These are phyloP conservation scores for Trametes punicea DNA, from an alignment of 768 basidiomycete species.

Conservation along the genomic window DNA sequence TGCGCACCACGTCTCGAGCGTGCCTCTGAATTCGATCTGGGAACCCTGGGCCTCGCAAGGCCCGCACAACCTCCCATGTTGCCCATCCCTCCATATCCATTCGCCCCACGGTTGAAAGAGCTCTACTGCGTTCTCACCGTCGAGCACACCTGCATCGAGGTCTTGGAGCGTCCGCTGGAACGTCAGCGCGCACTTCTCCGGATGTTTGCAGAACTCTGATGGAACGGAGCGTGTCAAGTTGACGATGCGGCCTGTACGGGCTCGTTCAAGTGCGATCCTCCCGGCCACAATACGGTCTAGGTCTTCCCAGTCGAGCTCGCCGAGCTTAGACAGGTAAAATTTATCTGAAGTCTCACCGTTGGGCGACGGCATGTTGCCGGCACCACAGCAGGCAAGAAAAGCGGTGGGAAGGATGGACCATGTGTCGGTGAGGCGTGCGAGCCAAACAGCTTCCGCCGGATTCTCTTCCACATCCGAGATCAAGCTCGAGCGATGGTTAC, in stretches of 20 bases:
- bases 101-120: not conserved
- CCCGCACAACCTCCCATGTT: not conserved
- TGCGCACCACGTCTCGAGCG: not conserved
- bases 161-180: not conserved
- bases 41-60: not conserved
- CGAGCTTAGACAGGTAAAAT: not conserved
- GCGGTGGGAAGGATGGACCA: conserved; percentile 6
- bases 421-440: conserved; percentile 10
- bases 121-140: not conserved
- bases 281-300: not conserved
- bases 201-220: not conserved
- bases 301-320: not conserved
- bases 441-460: not conserved
- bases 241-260: not conserved
- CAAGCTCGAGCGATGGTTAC: not conserved
- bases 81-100: not conserved
- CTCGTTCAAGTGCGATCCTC: not conserved
- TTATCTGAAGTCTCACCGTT: not conserved
- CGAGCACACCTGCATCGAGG: not conserved
- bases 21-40: not conserved
- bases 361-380: not conserved
- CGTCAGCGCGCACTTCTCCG: not conserved
- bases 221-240: not conserved
- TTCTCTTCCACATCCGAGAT: not conserved
- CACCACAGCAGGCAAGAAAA: not conserved